A percentile compares a stretch with the other conserved stretches of the same genome.
Conservation (phyloP, 768 basidiomycete genomes). For the Suillus decipiens region DNA sequence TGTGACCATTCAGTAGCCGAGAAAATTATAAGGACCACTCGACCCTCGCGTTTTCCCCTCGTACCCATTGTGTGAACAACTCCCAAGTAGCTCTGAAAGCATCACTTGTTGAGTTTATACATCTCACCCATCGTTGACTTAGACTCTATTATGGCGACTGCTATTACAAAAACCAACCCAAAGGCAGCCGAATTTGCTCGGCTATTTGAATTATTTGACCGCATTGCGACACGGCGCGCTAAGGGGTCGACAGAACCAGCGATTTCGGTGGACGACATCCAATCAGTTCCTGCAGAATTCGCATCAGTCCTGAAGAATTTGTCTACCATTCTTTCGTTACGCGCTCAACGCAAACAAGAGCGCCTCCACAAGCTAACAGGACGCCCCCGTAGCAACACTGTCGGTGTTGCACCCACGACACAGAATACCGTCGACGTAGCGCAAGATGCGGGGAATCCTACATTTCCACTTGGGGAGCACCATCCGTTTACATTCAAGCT, state of each 20-base stretch:
- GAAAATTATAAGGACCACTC: slow-evolving; percentile 21
- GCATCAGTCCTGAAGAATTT: slow-evolving; percentile 40
- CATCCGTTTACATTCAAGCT: slow-evolving; percentile 66
- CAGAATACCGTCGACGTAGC: slow-evolving; percentile 23
- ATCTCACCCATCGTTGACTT: slow-evolving; percentile 6
- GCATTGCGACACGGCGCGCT: slow-evolving; percentile 47
- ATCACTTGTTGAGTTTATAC: not conserved
- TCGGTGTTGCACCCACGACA: slow-evolving; percentile 20
- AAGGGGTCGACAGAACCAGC: slow-evolving; percentile 23
- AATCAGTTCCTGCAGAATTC: slow-evolving; percentile 29
- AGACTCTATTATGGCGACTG: slow-evolving; percentile 20
- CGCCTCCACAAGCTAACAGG: slow-evolving; percentile 10
- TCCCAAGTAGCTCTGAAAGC: not conserved
- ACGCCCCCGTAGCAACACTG: slow-evolving; percentile 26
- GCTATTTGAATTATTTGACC: slow-evolving; percentile 56
- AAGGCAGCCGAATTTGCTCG: slow-evolving; percentile 54
- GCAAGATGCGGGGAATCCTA: slow-evolving; percentile 31
- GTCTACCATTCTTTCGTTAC: slow-evolving; percentile 36
- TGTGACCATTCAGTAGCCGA: not conserved
- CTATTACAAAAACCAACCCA: slow-evolving; percentile 30
- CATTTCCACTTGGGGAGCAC: slow-evolving; percentile 43
- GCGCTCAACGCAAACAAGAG: slow-evolving; percentile 30
- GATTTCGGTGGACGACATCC: slow-evolving; percentile 33
- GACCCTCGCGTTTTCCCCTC: not conserved
- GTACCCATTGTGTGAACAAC: slow-evolving; percentile 8